These are phyloP conservation scores for Pichia ethanolica DNA, from an alignment of 805 yeast species.

Conservation along the genomic window DNA sequence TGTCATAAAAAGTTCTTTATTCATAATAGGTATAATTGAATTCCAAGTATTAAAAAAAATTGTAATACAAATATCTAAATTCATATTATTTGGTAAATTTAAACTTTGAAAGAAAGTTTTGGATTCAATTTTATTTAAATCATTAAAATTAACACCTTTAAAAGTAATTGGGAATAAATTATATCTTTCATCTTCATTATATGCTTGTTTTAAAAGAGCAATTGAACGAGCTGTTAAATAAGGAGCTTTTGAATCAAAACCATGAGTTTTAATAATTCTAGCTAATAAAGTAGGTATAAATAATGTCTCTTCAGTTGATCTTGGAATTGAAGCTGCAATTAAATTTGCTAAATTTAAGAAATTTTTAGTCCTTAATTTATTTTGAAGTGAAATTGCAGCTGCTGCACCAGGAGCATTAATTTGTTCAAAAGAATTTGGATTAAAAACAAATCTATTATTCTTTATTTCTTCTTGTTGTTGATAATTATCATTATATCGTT, in stretches of 20 bases:
- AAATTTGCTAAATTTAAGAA: conserved; percentile 43
- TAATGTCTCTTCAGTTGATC: conserved; percentile 72
- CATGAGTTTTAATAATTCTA: conserved; percentile 60
- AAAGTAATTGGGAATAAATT: conserved; percentile 27
- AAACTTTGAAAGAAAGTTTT: conserved; percentile 36
- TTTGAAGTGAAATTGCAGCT: conserved; percentile 53
- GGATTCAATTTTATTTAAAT: conserved; percentile 35
- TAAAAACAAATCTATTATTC: conserved; percentile 12
- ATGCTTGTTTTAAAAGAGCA: conserved; percentile 56
- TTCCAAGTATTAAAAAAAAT: conserved; percentile 77
- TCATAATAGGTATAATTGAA: conserved; percentile 57
- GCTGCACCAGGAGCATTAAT: conserved; percentile 72
- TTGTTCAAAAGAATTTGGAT: conserved; percentile 43
- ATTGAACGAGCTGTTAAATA: conserved; percentile 61
- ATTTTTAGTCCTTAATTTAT: conserved; percentile 35
- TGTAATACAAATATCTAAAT: conserved; percentile 61
- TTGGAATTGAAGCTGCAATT: conserved; percentile 67
- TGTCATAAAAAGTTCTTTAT: conserved; percentile 57
- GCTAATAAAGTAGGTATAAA: conserved; percentile 68
- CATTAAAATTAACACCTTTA: conserved; percentile 31
- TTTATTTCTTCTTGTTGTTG: no score
- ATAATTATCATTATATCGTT: no score
- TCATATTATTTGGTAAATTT: conserved; percentile 44
- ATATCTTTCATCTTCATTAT: conserved; percentile 27
- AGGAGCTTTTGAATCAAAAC: conserved; percentile 66